Evolutionary conservation across 2,329 filamentous ascomycete species (phyloP), one percentile per base, ranked within the genome.

Genomic region (Furcasterigmium furcatum): DNA sequence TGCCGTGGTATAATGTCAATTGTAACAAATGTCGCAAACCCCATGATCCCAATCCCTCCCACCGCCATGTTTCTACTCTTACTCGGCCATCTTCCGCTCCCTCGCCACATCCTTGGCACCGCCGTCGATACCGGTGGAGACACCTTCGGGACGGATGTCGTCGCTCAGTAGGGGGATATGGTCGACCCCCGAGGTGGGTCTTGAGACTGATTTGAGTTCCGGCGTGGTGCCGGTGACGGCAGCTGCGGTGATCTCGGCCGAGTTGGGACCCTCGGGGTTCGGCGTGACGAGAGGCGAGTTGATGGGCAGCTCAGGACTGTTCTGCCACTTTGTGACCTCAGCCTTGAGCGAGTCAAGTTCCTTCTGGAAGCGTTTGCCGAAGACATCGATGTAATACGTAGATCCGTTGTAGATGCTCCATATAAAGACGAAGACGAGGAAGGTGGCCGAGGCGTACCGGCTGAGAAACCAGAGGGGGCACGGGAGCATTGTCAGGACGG

Each of bases 361-460:
- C 61, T 92, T 96, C 72, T 99, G 90, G 74, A 99, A 97, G 3
- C 91, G 83, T 58, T 88, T 95, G 44, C 95, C 94, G 63, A 97
- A 99, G 2, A 97, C 89, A 58, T 99, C 94, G 59, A 99, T 97
- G 67, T 99, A 99, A 66, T 88, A 99, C 1, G 91, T 97, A 16
- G 94, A 90, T 25, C 94, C 94, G 57, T 99, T 99, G 72, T 96
- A 95, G 46, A 96, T 87, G 56, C 89, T 95, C 91, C 91, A 96
- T 36, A 82, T 76, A 60, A 99, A 97, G n/a, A 99, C 84, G 3
- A 80, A 70, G 45, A 85, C 74, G 38, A 99, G 74, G 67, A 96
- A 99, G 0, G 64, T 54, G 3, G 85, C 82, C 34, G 88, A 94
- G 1, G 88, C 85, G 77, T 84, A 89, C 38, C 85, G 82, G 61